Evolutionary conservation across 2,329 filamentous ascomycete species (phyloP).

Genomic region (Nigrospora osmanthi): DNA sequence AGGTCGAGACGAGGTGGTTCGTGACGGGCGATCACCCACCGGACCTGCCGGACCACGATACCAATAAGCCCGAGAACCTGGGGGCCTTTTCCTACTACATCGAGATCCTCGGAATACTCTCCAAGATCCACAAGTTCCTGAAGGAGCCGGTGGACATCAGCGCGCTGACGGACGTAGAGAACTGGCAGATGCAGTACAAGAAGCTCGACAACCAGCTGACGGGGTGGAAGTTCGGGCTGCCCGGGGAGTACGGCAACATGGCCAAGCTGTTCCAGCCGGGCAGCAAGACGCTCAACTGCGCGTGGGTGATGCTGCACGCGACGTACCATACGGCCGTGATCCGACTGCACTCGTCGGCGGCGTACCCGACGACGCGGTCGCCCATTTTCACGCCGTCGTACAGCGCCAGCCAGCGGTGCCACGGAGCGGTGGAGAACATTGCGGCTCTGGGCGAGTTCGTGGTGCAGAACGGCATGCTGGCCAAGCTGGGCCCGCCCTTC

Average conservation of each 20-base stretch:
- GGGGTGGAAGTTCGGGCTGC: constrained; percentile 77
- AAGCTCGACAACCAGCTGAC: constrained; percentile 74
- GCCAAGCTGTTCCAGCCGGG: constrained; percentile 66
- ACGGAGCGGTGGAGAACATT: constrained; percentile 76
- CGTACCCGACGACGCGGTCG: constrained; percentile 82
- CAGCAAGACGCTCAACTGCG: constrained; percentile 66
- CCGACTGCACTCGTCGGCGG: constrained; percentile 82
- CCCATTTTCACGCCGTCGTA: constrained; percentile 86
- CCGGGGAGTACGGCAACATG: constrained; percentile 78
- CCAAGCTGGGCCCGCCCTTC: constrained; percentile 81
- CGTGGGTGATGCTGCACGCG: constrained; percentile 86
- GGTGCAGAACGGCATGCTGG: constrained; percentile 63
- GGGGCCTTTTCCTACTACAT: constrained; percentile 87
- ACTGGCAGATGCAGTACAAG: constrained; percentile 83
- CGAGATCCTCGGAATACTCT: constrained; percentile 80
- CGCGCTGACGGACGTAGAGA: constrained; percentile 74
- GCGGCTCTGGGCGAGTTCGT: constrained; percentile 73
- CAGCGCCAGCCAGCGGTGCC: constrained; percentile 75
- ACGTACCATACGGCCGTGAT: constrained; percentile 89
- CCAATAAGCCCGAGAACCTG: constrained; percentile 69
- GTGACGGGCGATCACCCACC: constrained; percentile 37
- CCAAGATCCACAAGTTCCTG: constrained; percentile 79
- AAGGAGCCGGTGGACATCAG: constrained; percentile 87
- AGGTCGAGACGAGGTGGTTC: constrained; percentile 82
- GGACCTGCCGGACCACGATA: constrained; percentile 48